These are phyloP conservation scores for Abortiporus biennis DNA, from an alignment of 1,284 basidiomycete species.

Conservation along the genomic window DNA sequence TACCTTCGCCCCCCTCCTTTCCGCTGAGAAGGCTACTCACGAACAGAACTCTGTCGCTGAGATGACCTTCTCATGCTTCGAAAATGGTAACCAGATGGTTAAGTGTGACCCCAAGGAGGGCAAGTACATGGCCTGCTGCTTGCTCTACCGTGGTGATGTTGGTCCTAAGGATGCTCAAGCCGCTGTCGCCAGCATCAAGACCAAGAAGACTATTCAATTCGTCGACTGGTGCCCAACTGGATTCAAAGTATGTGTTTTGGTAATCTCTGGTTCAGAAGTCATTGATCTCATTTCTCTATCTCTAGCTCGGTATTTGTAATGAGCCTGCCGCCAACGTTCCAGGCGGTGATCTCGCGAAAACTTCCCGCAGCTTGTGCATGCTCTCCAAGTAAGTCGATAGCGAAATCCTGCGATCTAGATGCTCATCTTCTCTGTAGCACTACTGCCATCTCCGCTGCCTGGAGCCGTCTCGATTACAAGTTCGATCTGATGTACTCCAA, in stretches of 20 bases:
- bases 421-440: conserved; percentile 46
- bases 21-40: conserved; percentile 83
- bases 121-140: conserved; percentile 95
- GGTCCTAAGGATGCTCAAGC: conserved; percentile 96
- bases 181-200: conserved; percentile 93
- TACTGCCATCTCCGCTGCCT: conserved; percentile 91
- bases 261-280: conserved; percentile 14
- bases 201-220: conserved; percentile 94
- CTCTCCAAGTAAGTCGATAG: conserved; percentile 62
- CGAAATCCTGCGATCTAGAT: background rate
- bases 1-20: conserved; percentile 93
- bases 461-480: conserved; percentile 96
- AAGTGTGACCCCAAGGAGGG: conserved; percentile 94
- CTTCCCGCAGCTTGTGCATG: conserved; percentile 95
- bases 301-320: conserved; percentile 92
- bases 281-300: background rate
- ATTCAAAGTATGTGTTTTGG: conserved; percentile 93
- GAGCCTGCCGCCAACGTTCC: conserved; percentile 90
- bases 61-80: conserved; percentile 99
- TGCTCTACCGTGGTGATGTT: conserved; percentile 94
- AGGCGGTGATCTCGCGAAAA: conserved; percentile 93
- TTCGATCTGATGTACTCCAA: conserved; percentile 96
- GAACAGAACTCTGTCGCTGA: conserved; percentile 98
- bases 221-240: conserved; percentile 99
- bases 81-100: conserved; percentile 96